Evolutionary conservation across 805 yeast genomes (phyloP).

Genomic region (Myxozyma geophila): DNA sequence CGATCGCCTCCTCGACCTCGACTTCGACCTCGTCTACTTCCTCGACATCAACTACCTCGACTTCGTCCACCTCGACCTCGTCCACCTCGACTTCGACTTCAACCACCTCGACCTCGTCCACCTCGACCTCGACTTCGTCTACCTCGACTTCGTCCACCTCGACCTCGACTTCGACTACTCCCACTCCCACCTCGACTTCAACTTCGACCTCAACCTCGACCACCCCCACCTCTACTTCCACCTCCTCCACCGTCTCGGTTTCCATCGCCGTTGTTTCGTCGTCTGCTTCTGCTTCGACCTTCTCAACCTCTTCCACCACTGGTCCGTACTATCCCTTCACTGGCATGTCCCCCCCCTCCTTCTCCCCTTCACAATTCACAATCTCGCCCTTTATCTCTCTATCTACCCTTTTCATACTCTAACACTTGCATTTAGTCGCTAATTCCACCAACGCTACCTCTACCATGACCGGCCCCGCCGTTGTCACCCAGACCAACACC

Average conservation of each 20-base stretch:
- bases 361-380: background rate
- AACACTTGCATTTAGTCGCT: slow-evolving; percentile 13
- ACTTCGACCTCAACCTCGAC: slow-evolving; percentile 31
- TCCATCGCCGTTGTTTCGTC: slow-evolving; percentile 12
- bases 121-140: slow-evolving; percentile 40
- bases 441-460: slow-evolving; percentile 19
- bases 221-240: slow-evolving; percentile 35
- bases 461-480: slow-evolving; percentile 25
- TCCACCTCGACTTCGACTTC: slow-evolving; percentile 32
- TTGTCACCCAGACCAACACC: slow-evolving; percentile 20
- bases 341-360: slow-evolving; percentile 23
- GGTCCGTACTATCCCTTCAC: slow-evolving; percentile 18
- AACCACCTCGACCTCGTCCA: slow-evolving; percentile 36
- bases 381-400: background rate
- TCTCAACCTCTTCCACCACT: slow-evolving; percentile 18
- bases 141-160: slow-evolving; percentile 32
- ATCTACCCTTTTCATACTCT: slow-evolving; percentile 6
- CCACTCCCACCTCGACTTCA: slow-evolving; percentile 40
- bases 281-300: slow-evolving; percentile 32
- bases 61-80: slow-evolving; percentile 32
- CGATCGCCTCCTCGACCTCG: slow-evolving; percentile 21
- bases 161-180: slow-evolving; percentile 27
- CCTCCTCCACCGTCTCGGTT: background rate
- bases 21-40: slow-evolving; percentile 17
- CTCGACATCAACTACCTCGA: slow-evolving; percentile 12